phyloP scores from a whole-genome alignment of 495 filamentous ascomycete genomes.

The Lentithecium fluviatile region DNA sequence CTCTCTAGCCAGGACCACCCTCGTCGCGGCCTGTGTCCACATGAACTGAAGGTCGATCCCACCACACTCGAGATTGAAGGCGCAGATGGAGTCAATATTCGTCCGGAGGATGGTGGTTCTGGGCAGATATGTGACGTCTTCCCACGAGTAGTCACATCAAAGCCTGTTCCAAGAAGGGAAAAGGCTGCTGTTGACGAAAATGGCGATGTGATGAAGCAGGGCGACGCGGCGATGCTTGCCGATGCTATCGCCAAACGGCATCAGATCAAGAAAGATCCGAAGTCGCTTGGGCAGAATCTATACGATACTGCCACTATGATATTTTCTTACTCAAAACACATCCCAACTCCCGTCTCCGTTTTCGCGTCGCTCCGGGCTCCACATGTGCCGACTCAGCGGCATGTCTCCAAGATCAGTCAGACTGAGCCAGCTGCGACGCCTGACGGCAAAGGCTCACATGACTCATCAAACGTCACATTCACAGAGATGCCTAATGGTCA shows the following conservation, averaged over 20 bases:
- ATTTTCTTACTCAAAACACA: constrained; percentile 27
- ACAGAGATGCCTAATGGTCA: constrained; percentile 8
- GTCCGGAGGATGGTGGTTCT: not conserved
- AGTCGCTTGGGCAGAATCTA: constrained; percentile 30
- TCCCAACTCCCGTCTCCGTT: constrained; percentile 15
- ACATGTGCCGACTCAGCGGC: not conserved
- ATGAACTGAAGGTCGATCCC: constrained; percentile 35
- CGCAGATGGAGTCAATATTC: not conserved
- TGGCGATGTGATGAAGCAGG: not conserved
- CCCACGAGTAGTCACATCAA: not conserved
- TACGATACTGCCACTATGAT: constrained; percentile 33
- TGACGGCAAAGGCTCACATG: too few relatives aligned
- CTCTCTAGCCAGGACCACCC: constrained; percentile 79
- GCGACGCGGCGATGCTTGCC: not conserved
- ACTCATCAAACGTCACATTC: not conserved
- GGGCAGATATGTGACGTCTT: constrained; percentile 6
- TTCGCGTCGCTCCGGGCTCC: constrained; percentile 13
- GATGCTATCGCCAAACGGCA: constrained; percentile 1
- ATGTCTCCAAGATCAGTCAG: too few relatives aligned
- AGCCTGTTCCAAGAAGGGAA: not conserved
- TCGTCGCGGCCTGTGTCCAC: constrained; percentile 68
- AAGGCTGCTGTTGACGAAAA: not conserved
- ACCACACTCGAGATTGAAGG: constrained; percentile 15
- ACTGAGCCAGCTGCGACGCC: too few relatives aligned
- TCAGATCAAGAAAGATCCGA: constrained; percentile 32